Base-by-base conservation (phyloP, 768 basidiomycete genomes). In the Clitopilus passeckerianus region DNA sequence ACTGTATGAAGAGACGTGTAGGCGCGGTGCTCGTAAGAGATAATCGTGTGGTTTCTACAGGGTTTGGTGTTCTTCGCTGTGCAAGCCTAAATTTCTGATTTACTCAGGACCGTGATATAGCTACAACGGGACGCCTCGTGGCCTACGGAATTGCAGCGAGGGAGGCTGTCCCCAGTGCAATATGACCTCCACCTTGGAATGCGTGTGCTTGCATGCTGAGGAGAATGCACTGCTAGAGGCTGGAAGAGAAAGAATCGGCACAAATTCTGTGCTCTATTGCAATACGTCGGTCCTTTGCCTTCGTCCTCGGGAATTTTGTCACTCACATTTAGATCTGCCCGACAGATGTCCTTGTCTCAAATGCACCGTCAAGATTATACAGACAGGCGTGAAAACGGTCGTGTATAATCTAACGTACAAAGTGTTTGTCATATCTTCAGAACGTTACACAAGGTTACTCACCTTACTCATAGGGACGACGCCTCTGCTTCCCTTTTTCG, bases 301-400 rank as follows among this genome's bases (percentile, higher is more conserved):
- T 53, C 52, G 22, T 30, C n/a, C 37, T 30, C 12, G 37, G 10
- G 52, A 16, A 15, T 16, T 54, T 57, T 50, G 12, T 9, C 34
- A 14, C 54, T 44, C 23, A 59, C 43, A 30, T 53, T 56, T 24
- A 37, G 30, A 59, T 57, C 53, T 1, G 30, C 30, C 16, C 7
- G 7, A 30, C 67, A 98, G 95, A n/a, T 99, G 97, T 66, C 97
- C 97, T 0, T 99, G 97, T 70, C 77, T 98, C n/a, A 87, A 84
- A 63, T 99, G 97, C 69, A 93, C 95, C 0, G 87, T 98, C 73
- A 98, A 98, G 72, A 98, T 98, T 64, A 95, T 98, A 24, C 96
- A 99, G 68, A 90, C 87, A 20, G 96, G 95, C 0, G 89, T 98
- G 18, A 87, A 83, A 60, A 88, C 87, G 59, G 96, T 99, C 3